Base-by-base conservation (phyloP, 2,329 filamentous ascomycete genomes). In the Sarocladiaceae sp. region DNA sequence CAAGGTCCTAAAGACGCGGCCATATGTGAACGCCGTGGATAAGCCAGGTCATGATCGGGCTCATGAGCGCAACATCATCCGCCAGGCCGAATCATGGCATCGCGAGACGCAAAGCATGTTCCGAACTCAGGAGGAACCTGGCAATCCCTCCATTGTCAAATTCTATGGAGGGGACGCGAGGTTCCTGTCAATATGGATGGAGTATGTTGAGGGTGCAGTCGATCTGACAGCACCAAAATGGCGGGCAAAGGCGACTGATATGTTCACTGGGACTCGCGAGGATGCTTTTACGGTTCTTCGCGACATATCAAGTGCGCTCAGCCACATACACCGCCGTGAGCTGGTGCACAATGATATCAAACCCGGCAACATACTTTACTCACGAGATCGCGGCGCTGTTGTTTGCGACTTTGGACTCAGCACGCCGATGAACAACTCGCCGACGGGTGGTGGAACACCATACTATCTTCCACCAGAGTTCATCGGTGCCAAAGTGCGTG, bases 401-500 rank as follows among this genome's bases (percentile, higher is more conserved):
- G 73, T 84, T 26, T 83, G 80, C 63, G 80, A 83, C 62, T 80
- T 83, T 63, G 80, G 80, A 12, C 67, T 83, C 39, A 79, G 79
- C 8, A 80, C 78, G 2, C 66, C 65, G 26, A 71, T 70, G 18
- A 66, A 62, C 52, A 75, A 73, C 54, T 70, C 74, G 3, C 71
- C 73, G 12, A 75, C 71, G 2, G 72, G 72, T 8, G 80, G 80
- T 23, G 80, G 80, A 48, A 84, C 80, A 13, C 80, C 80, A 12
- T 83, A 81, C 65, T 84, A 84, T 60, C 73, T 84, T 18, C 79
- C 80, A 1, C 80, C 80, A 20, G 80, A 84, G 62, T 84, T 81
- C 61, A 80, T 83, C 54, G 77, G 75, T 12, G 67, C 71, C 50
- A 79, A 76, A 62, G 68, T 73, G 44, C 78, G 80, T 28, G 80